These are phyloP conservation scores for Globisporangium alternatum DNA, from an alignment of 352 stramenopile genomes.

Conservation along the genomic window DNA sequence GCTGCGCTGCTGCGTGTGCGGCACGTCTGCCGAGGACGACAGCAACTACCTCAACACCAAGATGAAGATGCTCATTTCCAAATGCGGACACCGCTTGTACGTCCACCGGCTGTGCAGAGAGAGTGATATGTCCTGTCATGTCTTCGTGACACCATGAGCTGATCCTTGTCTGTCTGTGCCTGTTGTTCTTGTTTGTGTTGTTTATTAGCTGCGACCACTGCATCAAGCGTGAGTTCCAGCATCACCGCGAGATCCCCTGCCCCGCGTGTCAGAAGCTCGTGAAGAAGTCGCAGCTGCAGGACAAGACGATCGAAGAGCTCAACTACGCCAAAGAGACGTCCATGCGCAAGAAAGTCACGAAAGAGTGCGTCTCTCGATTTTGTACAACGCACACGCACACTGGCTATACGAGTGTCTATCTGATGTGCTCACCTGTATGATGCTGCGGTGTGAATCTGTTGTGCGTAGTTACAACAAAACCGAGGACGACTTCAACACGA, in stretches of 20 bases:
- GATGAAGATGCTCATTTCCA: slow-evolving; percentile 92
- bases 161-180: background rate
- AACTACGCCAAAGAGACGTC: slow-evolving; percentile 87
- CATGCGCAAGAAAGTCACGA: slow-evolving; percentile 84
- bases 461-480: slow-evolving; percentile 81
- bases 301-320: slow-evolving; percentile 88
- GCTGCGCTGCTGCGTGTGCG: slow-evolving; percentile 86
- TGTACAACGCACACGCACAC: background rate
- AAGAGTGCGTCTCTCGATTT: slow-evolving; percentile 45
- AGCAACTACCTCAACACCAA: slow-evolving; percentile 89
- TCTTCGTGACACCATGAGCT: background rate
- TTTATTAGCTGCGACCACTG: slow-evolving; percentile 71
- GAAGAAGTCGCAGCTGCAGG: slow-evolving; percentile 88
- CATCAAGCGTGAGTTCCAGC: slow-evolving; percentile 86
- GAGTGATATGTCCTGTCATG: too few relatives aligned
- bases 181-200: background rate
- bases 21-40: slow-evolving; percentile 82
- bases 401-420: background rate
- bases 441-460: background rate
- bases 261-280: slow-evolving; percentile 75
- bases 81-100: slow-evolving; percentile 88
- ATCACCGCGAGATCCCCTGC: slow-evolving; percentile 84
- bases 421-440: background rate
- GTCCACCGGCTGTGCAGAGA: slow-evolving; percentile 19
- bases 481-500: slow-evolving; percentile 84